These are phyloP conservation scores for Pistacia integerrima DNA, from an alignment of 345 rosid genomes.

Conservation along the genomic window DNA sequence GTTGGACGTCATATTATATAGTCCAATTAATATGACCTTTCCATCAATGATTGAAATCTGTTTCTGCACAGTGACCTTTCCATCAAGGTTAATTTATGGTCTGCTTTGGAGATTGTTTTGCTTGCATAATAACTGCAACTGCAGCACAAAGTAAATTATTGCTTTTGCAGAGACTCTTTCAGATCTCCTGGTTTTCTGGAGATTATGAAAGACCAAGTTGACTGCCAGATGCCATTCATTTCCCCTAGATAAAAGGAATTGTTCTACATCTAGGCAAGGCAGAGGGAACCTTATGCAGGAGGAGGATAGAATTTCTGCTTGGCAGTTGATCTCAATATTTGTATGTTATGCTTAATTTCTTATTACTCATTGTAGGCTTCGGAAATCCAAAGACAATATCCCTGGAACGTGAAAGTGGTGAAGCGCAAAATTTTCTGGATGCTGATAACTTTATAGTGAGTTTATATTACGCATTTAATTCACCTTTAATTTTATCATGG, in stretches of 20 bases:
- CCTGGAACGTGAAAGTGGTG: slow-evolving; percentile 34
- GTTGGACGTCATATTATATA: not conserved
- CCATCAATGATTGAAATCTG: no score
- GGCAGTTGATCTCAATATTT: not conserved
- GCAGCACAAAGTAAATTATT: not conserved
- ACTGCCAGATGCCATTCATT: not conserved
- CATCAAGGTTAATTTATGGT: not conserved
- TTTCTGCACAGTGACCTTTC: no score
- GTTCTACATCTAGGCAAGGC: not conserved
- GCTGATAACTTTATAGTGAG: slow-evolving; percentile 33
- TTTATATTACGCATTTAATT: not conserved
- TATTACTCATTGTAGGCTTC: slow-evolving; percentile 38
- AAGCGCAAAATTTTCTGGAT: slow-evolving; percentile 29
- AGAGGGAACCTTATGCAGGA: not conserved
- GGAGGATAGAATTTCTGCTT: not conserved
- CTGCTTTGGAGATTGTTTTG: not conserved
- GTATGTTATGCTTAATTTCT: no score
- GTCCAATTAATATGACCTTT: not conserved
- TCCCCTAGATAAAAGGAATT: not conserved
- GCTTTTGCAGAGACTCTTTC: not conserved
- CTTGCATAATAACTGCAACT: not conserved
- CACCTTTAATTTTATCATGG: not conserved
- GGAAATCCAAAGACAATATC: slow-evolving; percentile 53
- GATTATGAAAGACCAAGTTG: not conserved
- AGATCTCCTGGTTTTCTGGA: not conserved